Conservation (phyloP, 2,329 filamentous ascomycete genomes). For the Alternaria viburni region DNA sequence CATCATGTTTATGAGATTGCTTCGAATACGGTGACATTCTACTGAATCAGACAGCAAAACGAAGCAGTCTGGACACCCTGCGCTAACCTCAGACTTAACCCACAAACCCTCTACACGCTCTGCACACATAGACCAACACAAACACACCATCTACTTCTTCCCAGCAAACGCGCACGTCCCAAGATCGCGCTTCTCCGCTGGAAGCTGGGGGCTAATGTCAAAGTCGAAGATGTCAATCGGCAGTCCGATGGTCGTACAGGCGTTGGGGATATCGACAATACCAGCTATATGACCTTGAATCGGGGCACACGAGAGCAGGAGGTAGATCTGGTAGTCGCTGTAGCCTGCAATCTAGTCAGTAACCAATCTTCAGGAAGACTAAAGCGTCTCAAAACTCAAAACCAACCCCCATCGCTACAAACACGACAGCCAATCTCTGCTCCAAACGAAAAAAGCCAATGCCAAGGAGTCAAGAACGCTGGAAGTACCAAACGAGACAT, state of each 20-base stretch:
- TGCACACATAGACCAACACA: neutral
- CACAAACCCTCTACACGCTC: neutral
- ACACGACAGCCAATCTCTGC: neutral
- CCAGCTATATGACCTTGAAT: conserved; percentile 88
- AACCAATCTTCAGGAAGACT: neutral
- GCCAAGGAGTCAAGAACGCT: neutral
- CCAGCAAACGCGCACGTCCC: conserved; percentile 71
- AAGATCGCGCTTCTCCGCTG: conserved; percentile 69
- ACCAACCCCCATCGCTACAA: neutral
- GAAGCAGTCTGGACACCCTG: neutral
- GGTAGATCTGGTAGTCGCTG: conserved; percentile 79
- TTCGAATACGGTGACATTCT: neutral
- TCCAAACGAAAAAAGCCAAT: neutral
- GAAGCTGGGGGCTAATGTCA: conserved; percentile 75
- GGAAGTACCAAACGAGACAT: neutral
- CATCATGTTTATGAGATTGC: neutral
- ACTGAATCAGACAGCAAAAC: neutral
- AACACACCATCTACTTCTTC: conserved; percentile 16
- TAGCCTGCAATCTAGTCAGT: conserved; percentile 51
- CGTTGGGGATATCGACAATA: conserved; percentile 87
- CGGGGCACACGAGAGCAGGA: conserved; percentile 83
- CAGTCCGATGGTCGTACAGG: conserved; percentile 84
- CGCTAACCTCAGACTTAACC: neutral
- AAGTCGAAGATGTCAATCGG: conserved; percentile 97
- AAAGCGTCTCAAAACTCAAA: neutral